These are phyloP conservation scores for Suillus clintonianus DNA, from an alignment of 768 basidiomycete species.

Conservation along the genomic window DNA sequence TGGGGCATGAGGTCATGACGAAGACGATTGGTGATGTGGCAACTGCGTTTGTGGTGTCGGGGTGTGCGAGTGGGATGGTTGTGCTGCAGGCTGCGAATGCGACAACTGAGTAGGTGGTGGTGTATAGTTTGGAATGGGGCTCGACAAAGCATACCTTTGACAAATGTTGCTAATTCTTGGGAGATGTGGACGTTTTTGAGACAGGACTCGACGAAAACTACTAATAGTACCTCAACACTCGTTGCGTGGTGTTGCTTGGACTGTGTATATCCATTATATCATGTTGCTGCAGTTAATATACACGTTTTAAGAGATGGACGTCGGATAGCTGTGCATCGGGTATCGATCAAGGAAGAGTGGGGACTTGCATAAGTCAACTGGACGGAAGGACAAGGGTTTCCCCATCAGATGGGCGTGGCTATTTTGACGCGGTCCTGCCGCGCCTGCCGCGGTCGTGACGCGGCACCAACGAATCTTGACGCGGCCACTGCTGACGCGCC, in stretches of 20 bases:
- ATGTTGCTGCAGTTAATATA: too few species aligned
- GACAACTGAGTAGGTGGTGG: slow-evolving; percentile 1
- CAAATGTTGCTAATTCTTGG: background rate
- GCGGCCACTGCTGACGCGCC: too few species aligned
- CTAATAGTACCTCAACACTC: background rate
- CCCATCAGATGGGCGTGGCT: too few species aligned
- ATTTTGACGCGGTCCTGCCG: too few species aligned
- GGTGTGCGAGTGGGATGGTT: slow-evolving; percentile 51
- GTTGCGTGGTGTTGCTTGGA: too few species aligned
- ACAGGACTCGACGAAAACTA: background rate
- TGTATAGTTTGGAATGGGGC: background rate
- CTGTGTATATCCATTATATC: background rate
- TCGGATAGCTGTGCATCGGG: too few species aligned
- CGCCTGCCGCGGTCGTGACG: too few species aligned
- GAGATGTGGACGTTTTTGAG: background rate
- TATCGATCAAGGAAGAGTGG: too few species aligned
- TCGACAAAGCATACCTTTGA: background rate
- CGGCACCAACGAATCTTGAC: too few species aligned
- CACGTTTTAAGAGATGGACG: too few species aligned
- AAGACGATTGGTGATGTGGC: slow-evolving; percentile 89
- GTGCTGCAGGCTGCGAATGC: slow-evolving; percentile 65
- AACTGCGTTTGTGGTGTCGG: slow-evolving; percentile 71
- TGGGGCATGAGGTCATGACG: slow-evolving; percentile 43
- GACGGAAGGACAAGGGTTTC: too few species aligned
- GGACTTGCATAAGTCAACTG: too few species aligned